These are phyloP conservation scores for Phaeophleospora eucalypticola DNA, from an alignment of 2,329 filamentous ascomycete genomes.

Conservation along the genomic window DNA sequence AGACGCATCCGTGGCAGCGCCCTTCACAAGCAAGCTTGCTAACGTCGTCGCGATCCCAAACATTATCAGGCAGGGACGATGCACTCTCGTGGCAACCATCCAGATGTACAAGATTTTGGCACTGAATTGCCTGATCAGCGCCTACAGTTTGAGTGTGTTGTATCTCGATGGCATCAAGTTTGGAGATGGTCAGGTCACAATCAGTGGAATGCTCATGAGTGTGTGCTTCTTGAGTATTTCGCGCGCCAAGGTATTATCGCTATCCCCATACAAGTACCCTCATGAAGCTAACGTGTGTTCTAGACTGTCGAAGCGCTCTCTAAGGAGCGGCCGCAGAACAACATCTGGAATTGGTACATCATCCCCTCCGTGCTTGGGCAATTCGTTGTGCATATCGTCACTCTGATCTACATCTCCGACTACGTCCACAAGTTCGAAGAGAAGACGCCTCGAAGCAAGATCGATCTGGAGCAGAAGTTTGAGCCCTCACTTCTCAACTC, in stretches of 20 bases:
- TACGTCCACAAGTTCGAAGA: conserved; percentile 83
- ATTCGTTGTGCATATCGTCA: conserved; percentile 92
- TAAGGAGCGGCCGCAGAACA: conserved; percentile 94
- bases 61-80: conserved; percentile 95
- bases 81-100: conserved; percentile 95
- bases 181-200: conserved; percentile 95
- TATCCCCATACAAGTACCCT: conserved; percentile 9
- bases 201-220: conserved; percentile 99
- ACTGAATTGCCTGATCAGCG: conserved; percentile 94
- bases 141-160: conserved; percentile 92
- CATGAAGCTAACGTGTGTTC: conserved; percentile 26
- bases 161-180: conserved; percentile 99
- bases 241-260: conserved; percentile 68
- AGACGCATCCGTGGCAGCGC: conserved; percentile 93
- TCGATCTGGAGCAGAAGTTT: conserved; percentile 95
- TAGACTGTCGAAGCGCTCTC: conserved; percentile 87
- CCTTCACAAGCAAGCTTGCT: conserved; percentile 94
- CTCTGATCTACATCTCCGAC: conserved; percentile 87
- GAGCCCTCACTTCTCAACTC: conserved; percentile 90
- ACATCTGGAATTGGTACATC: conserved; percentile 99
- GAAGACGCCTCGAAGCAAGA: conserved; percentile 49
- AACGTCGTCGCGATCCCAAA: conserved; percentile 97
- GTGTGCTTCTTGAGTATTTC: conserved; percentile 99
- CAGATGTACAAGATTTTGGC: conserved; percentile 99
- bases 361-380: conserved; percentile 96